Evolutionary conservation across 805 yeast species (phyloP).

Genomic region (Starmerella floricola): DNA sequence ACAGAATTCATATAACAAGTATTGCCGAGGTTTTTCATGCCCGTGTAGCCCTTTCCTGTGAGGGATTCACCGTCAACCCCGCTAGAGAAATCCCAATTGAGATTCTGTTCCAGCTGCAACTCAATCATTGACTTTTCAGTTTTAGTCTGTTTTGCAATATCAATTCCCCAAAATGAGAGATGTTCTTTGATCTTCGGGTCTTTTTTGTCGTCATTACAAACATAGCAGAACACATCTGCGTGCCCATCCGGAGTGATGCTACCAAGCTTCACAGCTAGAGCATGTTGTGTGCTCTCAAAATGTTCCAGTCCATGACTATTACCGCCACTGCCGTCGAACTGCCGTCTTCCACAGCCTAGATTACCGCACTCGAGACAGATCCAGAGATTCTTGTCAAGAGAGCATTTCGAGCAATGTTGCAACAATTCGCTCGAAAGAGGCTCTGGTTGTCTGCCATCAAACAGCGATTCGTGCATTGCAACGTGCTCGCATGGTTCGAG

Average conservation of each 20-base stretch:
- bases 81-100: constrained; percentile 86
- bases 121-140: constrained; percentile 85
- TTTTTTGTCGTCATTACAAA: constrained; percentile 76
- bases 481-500: constrained; percentile 72
- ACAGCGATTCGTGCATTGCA: constrained; percentile 31
- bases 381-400: constrained; percentile 71
- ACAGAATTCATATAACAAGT: constrained; percentile 83
- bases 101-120: constrained; percentile 80
- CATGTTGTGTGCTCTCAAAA: constrained; percentile 47
- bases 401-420: constrained; percentile 31
- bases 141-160: constrained; percentile 42
- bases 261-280: constrained; percentile 82
- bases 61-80: constrained; percentile 47
- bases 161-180: constrained; percentile 54
- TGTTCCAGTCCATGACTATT: constrained; percentile 81
- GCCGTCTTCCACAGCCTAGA: constrained; percentile 91
- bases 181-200: constrained; percentile 46
- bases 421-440: constrained; percentile 11
- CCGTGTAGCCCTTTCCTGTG: constrained; percentile 68
- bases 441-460: constrained; percentile 4
- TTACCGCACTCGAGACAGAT: constrained; percentile 81
- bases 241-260: constrained; percentile 61
- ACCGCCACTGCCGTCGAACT: constrained; percentile 90
- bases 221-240: constrained; percentile 80
- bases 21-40: constrained; percentile 81